Conservation (phyloP, 345 rosid genomes). For the Syzygium aromaticum region DNA sequence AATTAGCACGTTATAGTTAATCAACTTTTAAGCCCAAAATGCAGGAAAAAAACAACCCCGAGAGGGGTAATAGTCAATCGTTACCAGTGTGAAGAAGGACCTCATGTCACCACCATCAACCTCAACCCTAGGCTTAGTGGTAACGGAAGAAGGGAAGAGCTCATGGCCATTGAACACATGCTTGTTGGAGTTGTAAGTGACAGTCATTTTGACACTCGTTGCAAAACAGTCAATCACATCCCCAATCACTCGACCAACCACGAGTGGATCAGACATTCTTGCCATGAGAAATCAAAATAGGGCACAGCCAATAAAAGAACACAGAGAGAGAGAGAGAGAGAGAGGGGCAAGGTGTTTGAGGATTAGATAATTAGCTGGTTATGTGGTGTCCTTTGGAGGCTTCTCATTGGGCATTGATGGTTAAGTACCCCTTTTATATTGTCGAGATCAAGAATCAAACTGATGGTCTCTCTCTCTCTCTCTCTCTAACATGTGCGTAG, state of each 20-base stretch:
- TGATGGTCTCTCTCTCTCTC: neutral
- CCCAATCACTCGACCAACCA: conserved; percentile 81
- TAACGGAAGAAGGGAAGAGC: conserved; percentile 64
- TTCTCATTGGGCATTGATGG: neutral
- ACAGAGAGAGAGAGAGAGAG: neutral
- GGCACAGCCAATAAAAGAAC: neutral
- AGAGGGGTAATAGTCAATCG: neutral
- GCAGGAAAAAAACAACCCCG: neutral
- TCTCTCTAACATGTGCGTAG: neutral
- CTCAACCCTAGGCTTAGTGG: conserved; percentile 72
- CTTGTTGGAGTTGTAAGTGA: conserved; percentile 56
- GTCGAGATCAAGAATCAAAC: neutral
- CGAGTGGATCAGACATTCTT: conserved; percentile 51
- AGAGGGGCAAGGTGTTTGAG: neutral
- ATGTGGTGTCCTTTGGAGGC: neutral
- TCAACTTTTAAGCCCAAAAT: neutral
- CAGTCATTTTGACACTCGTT: conserved; percentile 54
- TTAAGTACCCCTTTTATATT: neutral
- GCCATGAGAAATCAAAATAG: neutral
- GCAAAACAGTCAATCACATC: conserved; percentile 68
- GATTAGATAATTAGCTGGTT: neutral
- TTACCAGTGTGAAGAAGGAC: conserved; percentile 95
- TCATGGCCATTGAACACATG: conserved; percentile 92
- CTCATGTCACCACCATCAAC: conserved; percentile 87
- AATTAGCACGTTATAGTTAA: neutral